Evolutionary conservation across 129 eudicot species (phyloP).

Genomic region (Helianthus tuberosus): DNA sequence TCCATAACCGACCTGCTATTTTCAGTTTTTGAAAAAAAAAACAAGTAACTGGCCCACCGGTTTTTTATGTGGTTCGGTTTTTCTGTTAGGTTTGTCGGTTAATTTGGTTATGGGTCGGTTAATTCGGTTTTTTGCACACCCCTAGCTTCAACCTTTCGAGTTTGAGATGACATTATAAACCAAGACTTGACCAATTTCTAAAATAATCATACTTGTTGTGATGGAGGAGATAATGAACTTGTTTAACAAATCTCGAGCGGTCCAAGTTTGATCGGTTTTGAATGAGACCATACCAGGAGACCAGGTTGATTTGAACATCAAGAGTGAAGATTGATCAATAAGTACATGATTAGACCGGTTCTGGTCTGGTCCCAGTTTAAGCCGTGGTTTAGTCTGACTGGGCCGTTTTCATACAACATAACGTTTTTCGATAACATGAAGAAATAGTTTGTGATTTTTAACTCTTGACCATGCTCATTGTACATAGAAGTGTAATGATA

Average conservation of each 20-base stretch:
- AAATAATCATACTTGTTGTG: background rate
- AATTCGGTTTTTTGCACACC: no score
- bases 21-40: no score
- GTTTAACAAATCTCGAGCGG: background rate
- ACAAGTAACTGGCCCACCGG: no score
- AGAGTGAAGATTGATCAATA: background rate
- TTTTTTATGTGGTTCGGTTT: no score
- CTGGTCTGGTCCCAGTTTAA: background rate
- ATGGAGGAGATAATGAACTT: no score
- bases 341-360: background rate
- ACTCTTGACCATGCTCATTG: background rate
- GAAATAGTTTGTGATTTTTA: background rate
- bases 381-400: background rate
- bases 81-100: no score
- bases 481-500: background rate
- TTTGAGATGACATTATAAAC: no score
- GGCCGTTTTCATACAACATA: background rate
- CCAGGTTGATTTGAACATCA: background rate
- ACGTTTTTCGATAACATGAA: background rate
- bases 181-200: background rate
- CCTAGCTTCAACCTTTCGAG: no score
- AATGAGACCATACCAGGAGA: background rate
- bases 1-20: no score
- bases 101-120: no score
- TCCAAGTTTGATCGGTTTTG: background rate